Evolutionary conservation across 306 rosid species (phyloP).

Genomic region (Trichosanthes truncata): DNA sequence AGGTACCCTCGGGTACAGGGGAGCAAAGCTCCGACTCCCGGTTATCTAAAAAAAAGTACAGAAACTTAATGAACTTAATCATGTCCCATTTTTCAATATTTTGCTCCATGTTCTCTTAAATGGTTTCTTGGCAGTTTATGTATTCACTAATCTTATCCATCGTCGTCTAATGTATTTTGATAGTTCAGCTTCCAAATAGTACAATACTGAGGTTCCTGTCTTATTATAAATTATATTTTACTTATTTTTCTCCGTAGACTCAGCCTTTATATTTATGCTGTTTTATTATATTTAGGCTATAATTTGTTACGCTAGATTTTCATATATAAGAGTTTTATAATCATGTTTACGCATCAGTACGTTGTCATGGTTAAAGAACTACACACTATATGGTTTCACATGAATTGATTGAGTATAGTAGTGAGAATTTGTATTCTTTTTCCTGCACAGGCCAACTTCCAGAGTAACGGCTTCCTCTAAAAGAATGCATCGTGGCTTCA

Average conservation of each 20-base stretch:
- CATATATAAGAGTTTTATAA: background rate
- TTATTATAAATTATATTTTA: background rate
- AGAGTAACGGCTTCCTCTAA: constrained; percentile 40
- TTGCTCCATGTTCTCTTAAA: background rate
- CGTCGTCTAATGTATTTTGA: background rate
- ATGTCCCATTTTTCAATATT: background rate
- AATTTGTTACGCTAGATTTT: background rate
- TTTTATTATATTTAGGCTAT: background rate
- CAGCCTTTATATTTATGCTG: background rate
- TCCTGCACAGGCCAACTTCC: constrained; percentile 35
- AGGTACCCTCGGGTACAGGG: too few species aligned
- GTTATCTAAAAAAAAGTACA: too few species aligned
- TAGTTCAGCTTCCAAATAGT: background rate
- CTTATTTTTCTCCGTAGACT: background rate
- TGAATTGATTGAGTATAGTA: background rate
- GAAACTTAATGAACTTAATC: background rate
- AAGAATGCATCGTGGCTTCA: constrained; percentile 35
- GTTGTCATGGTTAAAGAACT: background rate
- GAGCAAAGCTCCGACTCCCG: too few species aligned
- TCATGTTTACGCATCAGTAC: background rate
- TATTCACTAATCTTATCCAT: background rate
- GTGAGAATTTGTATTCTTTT: background rate
- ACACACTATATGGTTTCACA: background rate
- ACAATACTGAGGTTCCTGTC: background rate
- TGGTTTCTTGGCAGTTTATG: background rate